Conservation (phyloP, 1,284 basidiomycete genomes). For the Moesziomyces globuligerus region DNA sequence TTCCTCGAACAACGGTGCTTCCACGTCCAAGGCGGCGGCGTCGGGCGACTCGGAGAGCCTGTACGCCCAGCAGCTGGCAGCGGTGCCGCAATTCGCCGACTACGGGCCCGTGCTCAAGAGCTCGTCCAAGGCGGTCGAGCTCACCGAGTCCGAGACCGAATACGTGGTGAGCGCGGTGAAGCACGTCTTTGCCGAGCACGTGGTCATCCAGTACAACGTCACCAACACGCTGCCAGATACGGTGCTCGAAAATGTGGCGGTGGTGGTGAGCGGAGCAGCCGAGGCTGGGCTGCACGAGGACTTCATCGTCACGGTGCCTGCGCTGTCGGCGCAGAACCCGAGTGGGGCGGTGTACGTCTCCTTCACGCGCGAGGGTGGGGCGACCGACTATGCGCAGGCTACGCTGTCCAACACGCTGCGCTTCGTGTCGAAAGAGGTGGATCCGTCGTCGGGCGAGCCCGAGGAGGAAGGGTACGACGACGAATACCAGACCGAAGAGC, state of each 20-base stretch:
- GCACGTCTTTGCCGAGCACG: slow-evolving; percentile 93
- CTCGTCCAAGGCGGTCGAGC: slow-evolving; percentile 79
- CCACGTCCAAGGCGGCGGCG: slow-evolving; percentile 32
- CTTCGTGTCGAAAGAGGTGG: slow-evolving; percentile 96
- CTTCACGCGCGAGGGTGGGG: slow-evolving; percentile 80
- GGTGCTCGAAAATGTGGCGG: slow-evolving; percentile 84
- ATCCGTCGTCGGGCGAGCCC: slow-evolving; percentile 93
- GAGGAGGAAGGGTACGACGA: slow-evolving; percentile 99
- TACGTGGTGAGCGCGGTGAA: slow-evolving; percentile 97
- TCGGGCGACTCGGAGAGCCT: slow-evolving; percentile 69
- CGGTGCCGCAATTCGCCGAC: slow-evolving; percentile 83
- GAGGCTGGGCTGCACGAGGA: slow-evolving; percentile 83
- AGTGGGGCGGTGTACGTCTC: slow-evolving; percentile 90
- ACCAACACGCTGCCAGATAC: slow-evolving; percentile 99
- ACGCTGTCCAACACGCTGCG: slow-evolving; percentile 94
- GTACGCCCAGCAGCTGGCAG: slow-evolving; percentile 84
- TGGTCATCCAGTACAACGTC: slow-evolving; percentile 92
- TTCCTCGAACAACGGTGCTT: slow-evolving; percentile 42
- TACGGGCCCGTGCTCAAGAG: slow-evolving; percentile 92
- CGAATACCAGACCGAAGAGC: slow-evolving; percentile 96
- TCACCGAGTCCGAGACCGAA: slow-evolving; percentile 97
- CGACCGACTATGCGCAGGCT: slow-evolving; percentile 80
- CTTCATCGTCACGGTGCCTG: slow-evolving; percentile 87
- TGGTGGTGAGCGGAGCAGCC: slow-evolving; percentile 89
- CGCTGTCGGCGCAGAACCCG: slow-evolving; percentile 74